phyloP scores from a whole-genome alignment of 805 yeast genomes.

The Lachancea sp. region DNA sequence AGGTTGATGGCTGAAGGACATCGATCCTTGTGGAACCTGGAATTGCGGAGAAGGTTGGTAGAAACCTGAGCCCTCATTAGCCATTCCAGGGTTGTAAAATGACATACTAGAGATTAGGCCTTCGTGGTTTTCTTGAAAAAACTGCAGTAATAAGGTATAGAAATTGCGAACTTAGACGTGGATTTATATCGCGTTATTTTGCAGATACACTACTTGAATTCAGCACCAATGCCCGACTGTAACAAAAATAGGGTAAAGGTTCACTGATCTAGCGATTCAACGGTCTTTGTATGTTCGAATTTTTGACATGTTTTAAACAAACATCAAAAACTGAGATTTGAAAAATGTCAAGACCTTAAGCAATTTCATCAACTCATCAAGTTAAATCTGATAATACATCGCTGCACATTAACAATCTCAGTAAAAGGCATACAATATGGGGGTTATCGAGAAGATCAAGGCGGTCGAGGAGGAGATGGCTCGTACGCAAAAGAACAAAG shows the following conservation, averaged over 20 bases:
- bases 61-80: slow-evolving; percentile 10
- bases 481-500: slow-evolving; percentile 93
- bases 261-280: too few species aligned
- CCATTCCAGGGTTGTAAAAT: slow-evolving; percentile 7
- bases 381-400: too few species aligned
- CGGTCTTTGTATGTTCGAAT: too few species aligned
- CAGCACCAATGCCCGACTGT: too few species aligned
- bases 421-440: slow-evolving; percentile 20
- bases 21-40: slow-evolving; percentile 34
- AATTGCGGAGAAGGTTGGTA: slow-evolving; percentile 28
- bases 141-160: not conserved
- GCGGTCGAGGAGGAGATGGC: slow-evolving; percentile 91
- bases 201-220: not conserved
- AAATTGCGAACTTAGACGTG: too few species aligned
- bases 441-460: slow-evolving; percentile 61
- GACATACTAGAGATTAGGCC: slow-evolving; percentile 5
- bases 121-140: not conserved
- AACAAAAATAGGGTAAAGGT: too few species aligned
- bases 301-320: too few species aligned
- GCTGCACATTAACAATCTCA: not conserved
- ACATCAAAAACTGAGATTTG: too few species aligned
- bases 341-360: too few species aligned
- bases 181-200: not conserved
- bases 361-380: too few species aligned
- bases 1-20: slow-evolving; percentile 26